A percentile compares a stretch with the other conserved stretches of the same genome.
Conservation (phyloP, 148 eudicot species). For the Chenopodium album region DNA sequence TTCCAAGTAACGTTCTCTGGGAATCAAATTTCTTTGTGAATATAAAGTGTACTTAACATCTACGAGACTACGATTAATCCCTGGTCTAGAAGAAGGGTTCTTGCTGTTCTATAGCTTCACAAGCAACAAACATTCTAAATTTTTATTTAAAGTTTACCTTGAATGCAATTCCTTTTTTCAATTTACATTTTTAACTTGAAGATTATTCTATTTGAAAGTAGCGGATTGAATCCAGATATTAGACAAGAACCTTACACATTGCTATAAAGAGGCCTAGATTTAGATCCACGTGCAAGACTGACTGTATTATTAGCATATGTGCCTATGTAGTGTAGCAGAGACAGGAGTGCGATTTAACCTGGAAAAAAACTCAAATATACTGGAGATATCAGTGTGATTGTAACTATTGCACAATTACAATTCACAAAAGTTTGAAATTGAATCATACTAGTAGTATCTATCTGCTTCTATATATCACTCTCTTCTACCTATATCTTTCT, state of each 20-base stretch:
- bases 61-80: neutral
- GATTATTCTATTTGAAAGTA: neutral
- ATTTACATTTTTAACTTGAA: neutral
- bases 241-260: neutral
- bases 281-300: neutral
- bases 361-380: no score
- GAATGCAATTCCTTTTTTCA: neutral
- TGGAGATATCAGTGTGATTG: no score
- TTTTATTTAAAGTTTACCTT: neutral
- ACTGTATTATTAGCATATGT: no score
- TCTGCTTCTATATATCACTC: neutral
- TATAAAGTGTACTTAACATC: no score
- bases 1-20: no score
- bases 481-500: neutral
- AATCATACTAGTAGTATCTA: neutral
- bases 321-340: no score
- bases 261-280: neutral
- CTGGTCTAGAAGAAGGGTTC: neutral
- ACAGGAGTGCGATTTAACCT: no score
- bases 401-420: neutral
- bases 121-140: neutral
- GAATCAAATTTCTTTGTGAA: no score
- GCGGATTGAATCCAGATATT: neutral
- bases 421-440: constrained; percentile 2
- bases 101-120: neutral